phyloP scores from a whole-genome alignment of 83 land plant genomes.

The Picea mariana region DNA sequence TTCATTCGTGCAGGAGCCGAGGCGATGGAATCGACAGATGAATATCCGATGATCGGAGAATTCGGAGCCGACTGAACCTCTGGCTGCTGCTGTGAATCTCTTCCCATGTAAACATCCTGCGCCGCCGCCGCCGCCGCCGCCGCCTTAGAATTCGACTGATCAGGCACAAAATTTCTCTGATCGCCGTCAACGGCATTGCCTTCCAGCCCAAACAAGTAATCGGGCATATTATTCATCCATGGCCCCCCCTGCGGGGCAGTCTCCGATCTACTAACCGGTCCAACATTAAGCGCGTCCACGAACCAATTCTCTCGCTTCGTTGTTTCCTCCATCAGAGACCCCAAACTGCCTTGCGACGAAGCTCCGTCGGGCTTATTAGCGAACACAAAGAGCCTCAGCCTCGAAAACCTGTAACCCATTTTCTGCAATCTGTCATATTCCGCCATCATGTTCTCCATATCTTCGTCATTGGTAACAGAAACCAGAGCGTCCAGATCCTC shows the following conservation, averaged over 20 bases:
- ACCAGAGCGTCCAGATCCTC: slow-evolving; percentile 77
- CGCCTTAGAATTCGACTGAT: too few species aligned
- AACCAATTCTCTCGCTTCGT: slow-evolving; percentile 51
- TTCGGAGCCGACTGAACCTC: neutral
- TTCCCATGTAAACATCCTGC: neutral
- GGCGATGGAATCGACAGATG: too few species aligned
- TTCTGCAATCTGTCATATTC: slow-evolving; percentile 67
- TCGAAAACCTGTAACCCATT: slow-evolving; percentile 23
- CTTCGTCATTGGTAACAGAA: slow-evolving; percentile 77
- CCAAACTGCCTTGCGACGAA: neutral
- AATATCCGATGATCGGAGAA: too few species aligned
- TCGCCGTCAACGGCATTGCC: neutral
- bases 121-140: neutral
- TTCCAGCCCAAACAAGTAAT: slow-evolving; percentile 54
- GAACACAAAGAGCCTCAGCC: slow-evolving; percentile 65
- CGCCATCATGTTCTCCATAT: slow-evolving; percentile 80
- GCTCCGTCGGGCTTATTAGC: neutral
- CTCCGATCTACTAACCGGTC: slow-evolving; percentile 11
- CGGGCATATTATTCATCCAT: slow-evolving; percentile 30
- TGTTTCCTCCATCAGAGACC: slow-evolving; percentile 16
- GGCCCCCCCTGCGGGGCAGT: neutral
- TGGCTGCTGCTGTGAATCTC: neutral
- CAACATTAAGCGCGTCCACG: slow-evolving; percentile 65
- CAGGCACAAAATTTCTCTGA: neutral
- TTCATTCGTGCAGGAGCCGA: too few species aligned